phyloP scores from a whole-genome alignment of 352 stramenopile species.

The Blastocystis hominis region DNA sequence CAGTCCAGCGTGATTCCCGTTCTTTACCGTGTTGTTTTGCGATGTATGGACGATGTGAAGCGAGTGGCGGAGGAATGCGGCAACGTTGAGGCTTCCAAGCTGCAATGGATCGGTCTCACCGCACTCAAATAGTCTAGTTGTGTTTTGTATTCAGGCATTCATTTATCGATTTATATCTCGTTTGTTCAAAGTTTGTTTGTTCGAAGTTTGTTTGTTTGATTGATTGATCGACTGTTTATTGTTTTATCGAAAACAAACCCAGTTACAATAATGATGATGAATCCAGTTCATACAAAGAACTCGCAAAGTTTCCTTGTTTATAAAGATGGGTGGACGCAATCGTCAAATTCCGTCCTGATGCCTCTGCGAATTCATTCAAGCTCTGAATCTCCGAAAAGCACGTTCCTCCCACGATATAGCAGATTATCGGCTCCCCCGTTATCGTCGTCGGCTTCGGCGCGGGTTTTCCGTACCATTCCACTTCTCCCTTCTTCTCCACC shows the following conservation, averaged over 20 bases:
- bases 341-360: background rate
- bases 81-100: background rate
- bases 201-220: background rate
- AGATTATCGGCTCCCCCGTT: background rate
- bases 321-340: constrained; percentile 7
- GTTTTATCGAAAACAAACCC: background rate
- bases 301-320: background rate
- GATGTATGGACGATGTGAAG: background rate
- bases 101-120: background rate
- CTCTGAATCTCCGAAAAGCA: constrained; percentile 26
- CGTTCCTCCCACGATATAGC: constrained; percentile 17
- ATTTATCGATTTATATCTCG: background rate
- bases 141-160: background rate
- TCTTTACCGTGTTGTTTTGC: background rate
- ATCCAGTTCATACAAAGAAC: background rate
- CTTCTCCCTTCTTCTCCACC: background rate
- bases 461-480: constrained; percentile 31
- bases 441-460: background rate
- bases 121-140: too few species aligned
- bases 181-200: background rate
- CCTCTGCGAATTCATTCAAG: constrained; percentile 8
- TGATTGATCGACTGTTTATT: background rate
- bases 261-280: background rate
- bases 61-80: background rate
- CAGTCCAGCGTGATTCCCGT: background rate